Evolutionary conservation across 2,329 filamentous ascomycete genomes (phyloP), one percentile per base, ranked within the genome.

Genomic region (Ophiostoma montium): DNA sequence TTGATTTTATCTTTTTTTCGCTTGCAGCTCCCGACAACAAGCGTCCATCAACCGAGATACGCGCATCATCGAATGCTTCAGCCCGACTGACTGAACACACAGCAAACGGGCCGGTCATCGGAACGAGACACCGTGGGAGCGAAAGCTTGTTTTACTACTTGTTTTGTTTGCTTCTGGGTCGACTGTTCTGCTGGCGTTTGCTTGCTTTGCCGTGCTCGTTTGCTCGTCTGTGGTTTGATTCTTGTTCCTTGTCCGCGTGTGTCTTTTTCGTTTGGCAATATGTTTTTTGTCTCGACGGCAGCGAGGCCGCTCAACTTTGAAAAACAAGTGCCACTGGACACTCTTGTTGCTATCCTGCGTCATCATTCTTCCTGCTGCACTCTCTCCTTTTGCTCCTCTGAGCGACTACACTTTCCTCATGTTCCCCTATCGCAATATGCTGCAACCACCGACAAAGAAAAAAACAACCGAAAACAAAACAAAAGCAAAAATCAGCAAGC

Each of bases 1-100:
- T 51, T 70, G 36, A 27, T 39, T 32, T 41, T 46, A 18, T 42
- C 53, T 48, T 53, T 61, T 58, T 59, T 57, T 60, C 61, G 63
- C 63, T 64, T 63, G 65, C 63, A 61, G 61, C 65, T 66, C 63
- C 62, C 47, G 51, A 50, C 60, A 55, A 46, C 49, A 50, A 6
- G 11, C n/a, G n/a, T 15, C 38, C 44, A 10, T 31, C 35, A 8
- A 31, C 39, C 16, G 39, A 46, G 35, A 12, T 47, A 50, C 45
- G 31, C 35, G 47, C 50, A 52, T 50, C 47, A 13, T 31, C 27
- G 49, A 47, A 49, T 53, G 52, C 49, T 50, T 31, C 32, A 23
- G n/a, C n/a, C n/a, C 31, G 44, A 47, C 43, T 16, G 23, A 27
- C 23, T 4, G 4, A 5, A n/a, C 46, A 38, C 12, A n/a, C 43